Percentiles rank a stretch among this genome's conserved stretches.
Evolutionary conservation across 495 filamentous ascomycete genomes (phyloP).

Genomic region (Clavariopsis aquatica): DNA sequence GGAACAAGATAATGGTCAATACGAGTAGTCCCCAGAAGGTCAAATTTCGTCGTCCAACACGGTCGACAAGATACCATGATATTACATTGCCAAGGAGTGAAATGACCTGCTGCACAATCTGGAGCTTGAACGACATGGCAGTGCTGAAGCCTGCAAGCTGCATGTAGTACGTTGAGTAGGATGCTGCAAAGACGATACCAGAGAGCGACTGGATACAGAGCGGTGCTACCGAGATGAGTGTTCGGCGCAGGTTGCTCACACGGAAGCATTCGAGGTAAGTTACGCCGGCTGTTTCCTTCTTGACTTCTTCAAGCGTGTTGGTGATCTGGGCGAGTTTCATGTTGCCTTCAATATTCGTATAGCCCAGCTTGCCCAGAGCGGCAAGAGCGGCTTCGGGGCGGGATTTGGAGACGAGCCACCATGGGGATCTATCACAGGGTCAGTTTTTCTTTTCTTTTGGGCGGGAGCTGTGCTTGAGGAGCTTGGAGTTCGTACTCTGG

Average conservation of each 20-base stretch:
- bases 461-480: no score
- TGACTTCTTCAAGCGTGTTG: slow-evolving; percentile 36
- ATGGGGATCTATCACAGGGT: background rate
- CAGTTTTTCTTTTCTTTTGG: no score
- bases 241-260: slow-evolving; percentile 44
- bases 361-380: background rate
- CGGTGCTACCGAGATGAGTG: slow-evolving; percentile 43
- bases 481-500: slow-evolving; percentile 3
- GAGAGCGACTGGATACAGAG: slow-evolving; percentile 43
- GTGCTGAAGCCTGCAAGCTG: slow-evolving; percentile 43
- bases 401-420: slow-evolving; percentile 7
- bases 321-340: slow-evolving; percentile 7
- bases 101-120: slow-evolving; percentile 43
- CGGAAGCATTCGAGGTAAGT: slow-evolving; percentile 47
- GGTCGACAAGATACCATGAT: slow-evolving; percentile 55
- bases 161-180: slow-evolving; percentile 46
- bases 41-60: slow-evolving; percentile 55
- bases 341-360: background rate
- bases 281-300: slow-evolving; percentile 42
- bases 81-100: slow-evolving; percentile 49
- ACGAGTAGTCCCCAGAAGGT: slow-evolving; percentile 52
- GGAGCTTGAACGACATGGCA: slow-evolving; percentile 38
- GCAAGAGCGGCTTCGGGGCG: background rate
- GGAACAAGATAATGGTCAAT: slow-evolving; percentile 52
- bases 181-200: slow-evolving; percentile 40